Evolutionary conservation across 2,329 filamentous ascomycete genomes (phyloP), one percentile per base, ranked within the genome.

Genomic region (Zalaria obscura): DNA sequence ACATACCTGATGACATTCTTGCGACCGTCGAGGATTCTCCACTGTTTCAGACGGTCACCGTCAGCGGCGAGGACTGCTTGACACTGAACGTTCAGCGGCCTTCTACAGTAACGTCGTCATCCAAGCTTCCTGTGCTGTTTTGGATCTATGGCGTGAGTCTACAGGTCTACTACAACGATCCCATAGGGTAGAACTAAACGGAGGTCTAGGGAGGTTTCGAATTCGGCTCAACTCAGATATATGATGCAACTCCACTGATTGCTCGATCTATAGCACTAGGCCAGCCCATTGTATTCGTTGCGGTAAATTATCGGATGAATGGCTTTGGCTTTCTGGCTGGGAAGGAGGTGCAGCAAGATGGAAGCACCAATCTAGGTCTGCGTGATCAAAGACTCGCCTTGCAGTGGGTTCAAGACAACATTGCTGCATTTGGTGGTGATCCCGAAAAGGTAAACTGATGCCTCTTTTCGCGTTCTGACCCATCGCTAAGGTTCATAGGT

Each of bases 401-500:
- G 3, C 38, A 56, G 45, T 57, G 55, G 53, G 72, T 48, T 7
- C 37, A 38, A 11, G 46, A 48, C 27, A 45, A 45, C 27, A 48
- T 48, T 85, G 89, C 65, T 1, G 68, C 75, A 0, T 93, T 91
- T 54, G 85, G 85, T 6, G 85, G 85, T 9, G 83, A 89, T 55
- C 78, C 82, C 0, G 65, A 68, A n/a, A 82, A 81, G 56, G 81
- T 88, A 4, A 88, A 78, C 80, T 0, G 79, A 80, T 0, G 65
- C 9, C 10, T 11, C 40, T 25, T 3, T 32, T 32, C 18, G 2
- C 18, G 18, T 2, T 18, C 18, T 2, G 18, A 2, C 18, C 18
- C 18, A 18, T 18, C 18, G 18, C 18, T 18, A 18, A 18, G 18
- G 18, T 18, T 18, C 18, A 18, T 18, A 18, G 18, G 18, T 18